Base-by-base conservation (phyloP, 495 filamentous ascomycete species). In the Lepraria neglecta region DNA sequence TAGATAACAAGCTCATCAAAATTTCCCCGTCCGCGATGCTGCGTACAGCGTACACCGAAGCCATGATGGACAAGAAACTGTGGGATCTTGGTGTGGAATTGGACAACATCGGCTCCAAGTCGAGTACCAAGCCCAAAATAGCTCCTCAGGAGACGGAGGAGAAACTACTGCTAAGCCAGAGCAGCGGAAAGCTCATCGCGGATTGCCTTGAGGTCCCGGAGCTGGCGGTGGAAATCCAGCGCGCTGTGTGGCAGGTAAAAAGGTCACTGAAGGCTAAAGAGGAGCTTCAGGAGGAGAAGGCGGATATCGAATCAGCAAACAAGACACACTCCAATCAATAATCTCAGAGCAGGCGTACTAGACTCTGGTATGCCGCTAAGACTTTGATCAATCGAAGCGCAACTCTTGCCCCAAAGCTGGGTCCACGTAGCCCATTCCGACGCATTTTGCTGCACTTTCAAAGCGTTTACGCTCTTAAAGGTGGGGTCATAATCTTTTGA, bases 161-260 rank as follows among this genome's bases (percentile, higher is more conserved):
- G 46, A 79, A 75, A 40, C 75, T 83, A 68, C 63, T 90, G 14
- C 69, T 90, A 4, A 78, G 84, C 17, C 78, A 81, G 64, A 78
- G 80, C 62, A 78, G 86, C 62, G 80, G 79, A 7, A 81, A 78
- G 64, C 77, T 80, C 64, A 80, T 97, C 59, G 85, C 88, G 21
- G 73, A 84, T 48, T 79, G 84, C 1, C 73, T 94, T n/a, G 79
- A 89, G 11, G 77, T 96, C 28, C 91, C 92, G 0, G 89, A 90
- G 58, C 81, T 97, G 57, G 86, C 87, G 55, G 73, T 88, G n/a
- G 94, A 97, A 74, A 84, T 95, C 2, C 91, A 97, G 67, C 78
- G 92, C 31, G 92, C 92, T 4, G 87, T 94, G 43, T 83, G 87
- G 76, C 92, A 97, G 76, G 88, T 97, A 2, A 82, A 91, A 68